Conservation (phyloP, 2,329 filamentous ascomycete genomes). For the Aspergillus felis region DNA sequence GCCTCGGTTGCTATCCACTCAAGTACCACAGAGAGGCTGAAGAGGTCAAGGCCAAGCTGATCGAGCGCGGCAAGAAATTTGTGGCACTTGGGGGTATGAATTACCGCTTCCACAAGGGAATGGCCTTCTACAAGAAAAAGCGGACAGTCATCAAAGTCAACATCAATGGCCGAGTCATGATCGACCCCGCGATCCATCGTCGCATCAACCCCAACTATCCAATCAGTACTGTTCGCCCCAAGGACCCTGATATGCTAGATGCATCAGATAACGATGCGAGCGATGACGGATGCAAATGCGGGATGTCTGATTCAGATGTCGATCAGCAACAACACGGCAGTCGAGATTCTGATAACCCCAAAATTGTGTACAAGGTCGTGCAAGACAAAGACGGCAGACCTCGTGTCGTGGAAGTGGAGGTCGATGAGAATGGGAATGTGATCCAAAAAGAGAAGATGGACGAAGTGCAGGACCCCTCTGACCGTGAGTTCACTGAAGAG, state of each 20-base stretch:
- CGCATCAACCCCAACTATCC: conserved; percentile 83
- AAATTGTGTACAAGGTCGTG: conserved; percentile 50
- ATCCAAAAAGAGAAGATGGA: conserved; percentile 57
- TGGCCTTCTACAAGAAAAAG: conserved; percentile 82
- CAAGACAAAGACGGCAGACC: conserved; percentile 51
- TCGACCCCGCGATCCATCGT: conserved; percentile 77
- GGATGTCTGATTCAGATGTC: conserved; percentile 30
- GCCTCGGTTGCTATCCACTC: conserved; percentile 70
- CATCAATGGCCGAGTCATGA: conserved; percentile 82
- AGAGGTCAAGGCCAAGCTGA: conserved; percentile 60
- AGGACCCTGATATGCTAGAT: conserved; percentile 61
- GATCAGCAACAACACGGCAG: conserved; percentile 37
- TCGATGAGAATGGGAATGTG: conserved; percentile 54
- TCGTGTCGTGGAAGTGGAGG: conserved; percentile 52
- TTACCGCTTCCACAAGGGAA: conserved; percentile 76
- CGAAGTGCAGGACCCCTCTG: conserved; percentile 28
- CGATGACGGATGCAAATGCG: conserved; percentile 41
- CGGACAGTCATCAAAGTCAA: conserved; percentile 72
- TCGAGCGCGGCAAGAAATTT: conserved; percentile 82
- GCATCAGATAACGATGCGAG: conserved; percentile 41
- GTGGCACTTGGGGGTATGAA: conserved; percentile 75
- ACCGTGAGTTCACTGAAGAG: conserved; percentile 68
- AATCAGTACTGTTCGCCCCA: conserved; percentile 68
- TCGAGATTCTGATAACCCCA: conserved; percentile 30
- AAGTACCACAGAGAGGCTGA: conserved; percentile 72